Evolutionary conservation across 306 rosid genomes (phyloP).

Genomic region (Luffa acutangula): DNA sequence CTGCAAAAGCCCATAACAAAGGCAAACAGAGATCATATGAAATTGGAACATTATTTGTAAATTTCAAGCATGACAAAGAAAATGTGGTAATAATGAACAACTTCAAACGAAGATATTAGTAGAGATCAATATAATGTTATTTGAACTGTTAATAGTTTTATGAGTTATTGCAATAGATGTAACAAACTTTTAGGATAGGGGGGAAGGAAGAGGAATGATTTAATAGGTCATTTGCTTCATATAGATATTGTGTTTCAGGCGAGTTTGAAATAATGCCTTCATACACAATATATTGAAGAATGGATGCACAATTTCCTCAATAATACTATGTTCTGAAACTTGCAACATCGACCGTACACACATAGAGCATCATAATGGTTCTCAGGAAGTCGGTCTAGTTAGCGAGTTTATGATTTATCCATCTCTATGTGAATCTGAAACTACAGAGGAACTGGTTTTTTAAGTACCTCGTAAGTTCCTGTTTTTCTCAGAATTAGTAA

Average conservation of each 20-base stretch:
- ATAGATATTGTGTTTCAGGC: neutral
- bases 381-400: neutral
- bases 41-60: neutral
- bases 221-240: neutral
- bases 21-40: neutral
- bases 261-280: neutral
- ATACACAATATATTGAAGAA: neutral
- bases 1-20: conserved; percentile 17
- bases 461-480: neutral
- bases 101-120: neutral
- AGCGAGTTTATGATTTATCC: neutral
- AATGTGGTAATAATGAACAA: neutral
- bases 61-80: neutral
- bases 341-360: neutral
- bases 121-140: neutral
- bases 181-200: neutral
- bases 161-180: neutral
- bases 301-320: neutral
- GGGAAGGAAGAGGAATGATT: neutral
- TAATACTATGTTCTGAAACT: neutral
- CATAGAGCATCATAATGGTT: neutral
- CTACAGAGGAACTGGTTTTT: neutral
- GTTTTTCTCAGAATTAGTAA: neutral
- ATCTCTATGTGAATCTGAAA: neutral
- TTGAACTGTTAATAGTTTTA: neutral